Conservation (phyloP, 148 eudicot species). For the Vaccinium vitisidaea region DNA sequence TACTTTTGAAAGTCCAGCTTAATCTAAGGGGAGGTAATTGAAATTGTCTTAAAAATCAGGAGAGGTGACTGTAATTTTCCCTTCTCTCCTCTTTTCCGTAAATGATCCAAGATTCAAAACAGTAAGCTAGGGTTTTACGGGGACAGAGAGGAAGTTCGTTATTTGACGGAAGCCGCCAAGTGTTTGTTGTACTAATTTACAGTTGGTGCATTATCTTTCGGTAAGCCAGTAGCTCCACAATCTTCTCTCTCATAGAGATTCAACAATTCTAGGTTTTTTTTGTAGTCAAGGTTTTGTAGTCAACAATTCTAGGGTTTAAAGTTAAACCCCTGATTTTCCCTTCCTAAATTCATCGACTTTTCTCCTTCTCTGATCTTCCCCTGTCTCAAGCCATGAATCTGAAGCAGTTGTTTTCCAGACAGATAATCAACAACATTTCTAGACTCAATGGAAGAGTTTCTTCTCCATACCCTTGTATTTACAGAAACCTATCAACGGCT, state of each 20-base stretch:
- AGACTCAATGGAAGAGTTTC: slow-evolving; percentile 24
- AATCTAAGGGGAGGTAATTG: no score
- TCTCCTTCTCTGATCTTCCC: background rate
- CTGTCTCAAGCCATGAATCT: slow-evolving; percentile 28
- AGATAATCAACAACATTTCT: slow-evolving; percentile 21
- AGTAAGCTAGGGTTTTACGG: background rate
- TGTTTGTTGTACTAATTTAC: background rate
- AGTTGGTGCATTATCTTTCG: background rate
- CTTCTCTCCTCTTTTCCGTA: no score
- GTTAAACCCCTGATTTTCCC: background rate
- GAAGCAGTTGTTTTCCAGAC: slow-evolving; percentile 31
- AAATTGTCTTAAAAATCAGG: no score
- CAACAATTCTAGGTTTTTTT: background rate
- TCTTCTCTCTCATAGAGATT: background rate
- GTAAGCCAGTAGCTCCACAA: no score
- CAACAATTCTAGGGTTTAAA: background rate
- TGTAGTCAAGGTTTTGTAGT: no score
- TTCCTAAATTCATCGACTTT: background rate
- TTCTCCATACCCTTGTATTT: slow-evolving; percentile 4
- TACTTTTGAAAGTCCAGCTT: background rate
- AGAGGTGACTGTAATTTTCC: no score
- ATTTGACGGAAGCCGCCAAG: background rate
- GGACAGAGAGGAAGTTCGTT: background rate
- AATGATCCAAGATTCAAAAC: no score
- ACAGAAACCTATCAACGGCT: slow-evolving; percentile 19